Base-by-base conservation (phyloP, 2,329 filamentous ascomycete genomes). In the Exophiala phaeomuriformis region DNA sequence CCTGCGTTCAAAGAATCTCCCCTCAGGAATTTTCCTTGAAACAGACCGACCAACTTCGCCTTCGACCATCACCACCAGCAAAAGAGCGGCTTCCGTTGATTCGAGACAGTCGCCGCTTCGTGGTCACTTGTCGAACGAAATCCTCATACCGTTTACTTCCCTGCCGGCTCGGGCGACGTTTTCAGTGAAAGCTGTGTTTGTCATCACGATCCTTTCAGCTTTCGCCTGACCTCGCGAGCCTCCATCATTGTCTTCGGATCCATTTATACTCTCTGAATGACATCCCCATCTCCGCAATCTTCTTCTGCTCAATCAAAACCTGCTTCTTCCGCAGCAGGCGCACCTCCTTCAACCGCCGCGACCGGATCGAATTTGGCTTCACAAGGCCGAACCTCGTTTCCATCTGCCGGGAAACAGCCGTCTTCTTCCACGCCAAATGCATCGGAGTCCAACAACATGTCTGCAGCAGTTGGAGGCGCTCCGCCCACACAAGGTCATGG, bases 31-130 rank as follows among this genome's bases (percentile, higher is more conserved):
- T 43, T 48, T 52, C 48, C 32, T 32, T n/a, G 42, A 48, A 51
- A 56, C 39, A 50, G 47, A 29, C 49, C n/a, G 28, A 42, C 31
- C 43, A 45, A 41, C 49, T 29, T 54, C 54, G 40, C 39, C 39
- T 51, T 19, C 52, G 49, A 54, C 51, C 55, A 52, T 41, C 51
- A 44, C 56, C 52, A 49, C 49, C 51, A 58, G 55, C 55, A 56
- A 52, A 58, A 58, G 57, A 60, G 56, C 61, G 61, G 61, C 61
- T 63, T 62, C 61, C 61, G 60, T 63, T 63, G 55, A 63, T 50
- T 63, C 59, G 61, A 63, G 60, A 62, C 55, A 63, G 61, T 63
- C 61, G 61, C 60, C 58, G 56, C 58, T 53, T 56, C 52, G 56
- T 58, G 54, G 53, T 55, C 43, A 36, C 42, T 36, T 36, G 7